Evolutionary conservation across 345 rosid species (phyloP).

Genomic region (Gossypium sturtianum): DNA sequence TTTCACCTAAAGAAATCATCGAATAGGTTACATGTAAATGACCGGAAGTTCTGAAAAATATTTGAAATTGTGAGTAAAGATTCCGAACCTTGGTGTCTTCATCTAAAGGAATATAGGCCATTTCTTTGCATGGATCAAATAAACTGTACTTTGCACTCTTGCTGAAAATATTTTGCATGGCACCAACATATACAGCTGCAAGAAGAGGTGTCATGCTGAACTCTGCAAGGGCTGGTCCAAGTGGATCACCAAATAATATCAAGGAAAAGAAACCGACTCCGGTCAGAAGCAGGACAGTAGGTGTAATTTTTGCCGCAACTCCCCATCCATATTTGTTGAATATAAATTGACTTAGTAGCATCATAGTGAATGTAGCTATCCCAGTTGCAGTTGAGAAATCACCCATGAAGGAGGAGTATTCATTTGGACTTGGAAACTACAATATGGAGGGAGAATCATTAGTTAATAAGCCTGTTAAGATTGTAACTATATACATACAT

Average conservation of each 20-base stretch:
- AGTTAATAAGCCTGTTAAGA: neutral
- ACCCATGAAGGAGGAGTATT: conserved; percentile 94
- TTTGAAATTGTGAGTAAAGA: neutral
- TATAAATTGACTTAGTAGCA: conserved; percentile 81
- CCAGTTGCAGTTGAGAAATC: conserved; percentile 95
- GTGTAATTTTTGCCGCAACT: conserved; percentile 86
- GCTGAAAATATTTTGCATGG: conserved; percentile 92
- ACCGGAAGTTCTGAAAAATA: neutral
- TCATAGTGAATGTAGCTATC: conserved; percentile 82
- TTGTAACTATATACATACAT: neutral
- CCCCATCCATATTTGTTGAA: conserved; percentile 94
- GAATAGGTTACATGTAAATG: neutral
- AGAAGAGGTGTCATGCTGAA: neutral
- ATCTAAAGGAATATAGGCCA: conserved; percentile 93
- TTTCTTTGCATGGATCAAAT: conserved; percentile 97
- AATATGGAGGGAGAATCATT: conserved; percentile 2
- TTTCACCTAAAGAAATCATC: conserved; percentile 51
- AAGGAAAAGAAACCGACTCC: conserved; percentile 93
- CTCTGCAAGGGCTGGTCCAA: conserved; percentile 42
- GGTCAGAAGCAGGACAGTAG: conserved; percentile 75
- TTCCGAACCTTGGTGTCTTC: conserved; percentile 84
- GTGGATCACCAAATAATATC: conserved; percentile 63
- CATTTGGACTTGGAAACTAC: conserved; percentile 96
- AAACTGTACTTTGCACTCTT: conserved; percentile 98
- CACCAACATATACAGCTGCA: neutral